Evolutionary conservation across 306 rosid genomes (phyloP), one percentile per base, ranked within the genome.

Genomic region (barrel medic (Medicago truncatula)): DNA sequence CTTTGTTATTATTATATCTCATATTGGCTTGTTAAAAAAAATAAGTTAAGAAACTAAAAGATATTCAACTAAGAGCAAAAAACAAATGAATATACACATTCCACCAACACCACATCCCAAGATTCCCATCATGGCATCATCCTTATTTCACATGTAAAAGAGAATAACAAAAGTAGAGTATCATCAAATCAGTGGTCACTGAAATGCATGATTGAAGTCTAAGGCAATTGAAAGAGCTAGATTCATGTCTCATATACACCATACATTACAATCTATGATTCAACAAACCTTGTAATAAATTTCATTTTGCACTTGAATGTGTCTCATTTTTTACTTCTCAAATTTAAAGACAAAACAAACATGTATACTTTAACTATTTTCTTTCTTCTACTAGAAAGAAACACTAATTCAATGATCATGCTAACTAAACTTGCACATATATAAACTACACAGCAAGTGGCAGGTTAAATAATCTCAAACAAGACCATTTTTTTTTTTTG

Each of bases 181-280:
- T 28, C 4, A 1, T 28, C 31, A 28, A 21, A 1, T 21, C 23
- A 21, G 23, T 21, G 23, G 23, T 21, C 23, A 21, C 23, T 21
- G 23, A 21, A 21, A 21, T 21, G 23, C 31, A 28, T 69, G 80
- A 69, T 49, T 44, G 43, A 64, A 7, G 53, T 64, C 62, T n/a
- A 50, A 62, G 56, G 66, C 64, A 80, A 65, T 46, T 13, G 69
- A 71, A 34, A 76, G 72, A 38, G 46, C 83, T 78, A 80, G 65
- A 84, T 58, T 84, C 73, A 86, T 50, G 10, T 68, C 59, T 76
- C 80, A 73, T 75, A 85, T 87, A 74, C 76, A 78, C 78, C 82
- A 77, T 73, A 83, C 56, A 76, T 71, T 73, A 79, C 85, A 83
- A 53, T 20, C n/a, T 49, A 73, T 53, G 72, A 70, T 73, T 62